These are phyloP conservation scores for Lepraria neglecta DNA, from an alignment of 495 filamentous ascomycete species.

Conservation along the genomic window DNA sequence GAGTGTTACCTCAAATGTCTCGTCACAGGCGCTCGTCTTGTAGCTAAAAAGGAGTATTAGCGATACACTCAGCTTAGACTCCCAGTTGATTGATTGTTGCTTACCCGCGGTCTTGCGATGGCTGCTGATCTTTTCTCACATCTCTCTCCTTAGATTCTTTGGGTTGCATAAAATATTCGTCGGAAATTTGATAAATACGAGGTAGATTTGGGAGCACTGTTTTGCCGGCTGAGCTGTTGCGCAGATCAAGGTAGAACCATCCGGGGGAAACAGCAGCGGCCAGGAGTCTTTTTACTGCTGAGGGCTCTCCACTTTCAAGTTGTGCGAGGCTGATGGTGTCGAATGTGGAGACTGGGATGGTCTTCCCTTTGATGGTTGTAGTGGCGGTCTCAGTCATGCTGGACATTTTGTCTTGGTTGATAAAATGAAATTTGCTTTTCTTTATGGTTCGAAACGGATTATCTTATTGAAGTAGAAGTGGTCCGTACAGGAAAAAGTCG, in stretches of 20 bases:
- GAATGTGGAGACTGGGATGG: not conserved
- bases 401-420: slow-evolving; percentile 1
- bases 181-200: not conserved
- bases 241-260: slow-evolving; percentile 1
- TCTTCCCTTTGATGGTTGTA: not conserved
- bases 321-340: not conserved
- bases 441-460: not conserved
- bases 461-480: not conserved
- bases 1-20: slow-evolving; percentile 4
- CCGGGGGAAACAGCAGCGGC: not conserved
- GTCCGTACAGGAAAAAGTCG: not conserved
- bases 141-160: not conserved
- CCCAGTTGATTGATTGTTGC: not conserved
- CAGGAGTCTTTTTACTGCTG: not conserved
- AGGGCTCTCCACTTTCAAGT: not conserved
- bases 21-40: slow-evolving; percentile 8
- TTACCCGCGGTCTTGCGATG: not conserved
- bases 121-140: not conserved
- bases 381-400: slow-evolving; percentile 2
- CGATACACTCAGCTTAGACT: not conserved
- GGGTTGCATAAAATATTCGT: not conserved
- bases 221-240: not conserved
- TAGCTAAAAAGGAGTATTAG: slow-evolving; percentile 3
- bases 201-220: not conserved
- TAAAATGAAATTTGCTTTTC: not conserved